Evolutionary conservation across 2,329 filamentous ascomycete species (phyloP).

Genomic region (Paraphoma sp.): DNA sequence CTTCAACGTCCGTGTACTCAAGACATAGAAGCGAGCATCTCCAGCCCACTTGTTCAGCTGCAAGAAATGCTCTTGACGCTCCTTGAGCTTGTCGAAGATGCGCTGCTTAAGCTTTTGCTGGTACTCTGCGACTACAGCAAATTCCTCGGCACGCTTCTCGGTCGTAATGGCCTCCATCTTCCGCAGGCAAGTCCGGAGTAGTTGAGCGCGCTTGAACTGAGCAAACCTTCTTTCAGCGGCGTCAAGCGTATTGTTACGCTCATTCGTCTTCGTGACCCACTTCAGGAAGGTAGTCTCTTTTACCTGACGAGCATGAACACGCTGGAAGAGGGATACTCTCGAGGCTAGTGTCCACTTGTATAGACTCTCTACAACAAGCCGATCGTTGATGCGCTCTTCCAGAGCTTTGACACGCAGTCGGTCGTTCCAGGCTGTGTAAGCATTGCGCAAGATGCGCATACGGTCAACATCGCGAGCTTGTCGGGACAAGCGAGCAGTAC

Average conservation of each 20-base stretch:
- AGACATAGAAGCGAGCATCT: conserved; percentile 64
- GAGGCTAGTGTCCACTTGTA: conserved; percentile 68
- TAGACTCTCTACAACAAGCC: conserved; percentile 61
- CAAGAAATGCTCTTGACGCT: conserved; percentile 50
- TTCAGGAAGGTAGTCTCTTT: conserved; percentile 34
- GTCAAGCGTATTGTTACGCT: conserved; percentile 35
- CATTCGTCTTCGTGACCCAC: conserved; percentile 39
- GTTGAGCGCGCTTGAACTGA: conserved; percentile 38
- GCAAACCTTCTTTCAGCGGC: conserved; percentile 38
- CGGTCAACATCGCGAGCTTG: conserved; percentile 60
- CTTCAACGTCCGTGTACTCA: conserved; percentile 58
- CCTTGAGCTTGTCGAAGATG: conserved; percentile 44
- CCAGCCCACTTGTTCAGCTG: conserved; percentile 60
- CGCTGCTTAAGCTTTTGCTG: conserved; percentile 50
- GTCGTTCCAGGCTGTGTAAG: conserved; percentile 69
- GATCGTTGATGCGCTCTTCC: conserved; percentile 60
- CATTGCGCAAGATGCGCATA: conserved; percentile 61
- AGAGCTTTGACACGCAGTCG: conserved; percentile 62
- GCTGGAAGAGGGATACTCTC: conserved; percentile 48
- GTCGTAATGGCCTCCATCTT: conserved; percentile 36
- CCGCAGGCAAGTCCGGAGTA: conserved; percentile 31
- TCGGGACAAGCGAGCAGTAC: conserved; percentile 48
- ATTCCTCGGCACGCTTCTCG: conserved; percentile 35
- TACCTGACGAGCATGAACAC: conserved; percentile 42
- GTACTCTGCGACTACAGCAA: conserved; percentile 50